Evolutionary conservation across 345 rosid genomes (phyloP), one percentile per base, ranked within the genome.

Genomic region (Acer saccharum): DNA sequence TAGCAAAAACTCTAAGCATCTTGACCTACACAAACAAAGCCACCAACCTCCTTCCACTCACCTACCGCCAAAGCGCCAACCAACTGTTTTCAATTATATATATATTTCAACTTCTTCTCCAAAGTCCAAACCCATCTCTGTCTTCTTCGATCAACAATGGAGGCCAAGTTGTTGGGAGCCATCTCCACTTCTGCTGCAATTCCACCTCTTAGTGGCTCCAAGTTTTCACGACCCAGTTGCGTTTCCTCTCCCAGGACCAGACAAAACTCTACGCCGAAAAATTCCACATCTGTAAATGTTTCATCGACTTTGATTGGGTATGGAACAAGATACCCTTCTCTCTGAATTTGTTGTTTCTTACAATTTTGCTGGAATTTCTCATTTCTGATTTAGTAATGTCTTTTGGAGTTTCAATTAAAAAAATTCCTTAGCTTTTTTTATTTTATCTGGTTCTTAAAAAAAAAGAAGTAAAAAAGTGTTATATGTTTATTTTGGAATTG

Each of bases 231-330:
- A 73, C 73, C 78, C 58, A 54, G 61, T 69, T 71, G 39, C 74
- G 43, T 29, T 69, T 83, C 82, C 27, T 52, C 69, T 76, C 71
- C 74, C 63, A 81, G 69, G 0, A 4, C 71, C 48, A 63, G 73
- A 13, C 73, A 61, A 68, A 35, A 68, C 39, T 73, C 82, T 17
- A 43, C 23, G 52, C 63, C 64, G 29, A 68, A 17, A 21, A 29
- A 2, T 18, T 82, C 87, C 27, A 77, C 25, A 12, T 68, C 90
- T 35, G 76, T 83, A 67, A 81, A 82, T 8, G 90, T 89, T 27
- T 79, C 87, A 16, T 76, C 85, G 50, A 76, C 85, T 68, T 84
- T 85, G 10, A 63, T 77, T 69, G 94, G 91, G 97, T 92, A 86
- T 3, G 54, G 60, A 62, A 6, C 43, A 7, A 32, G 46, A 72